A percentile compares a stretch with the other conserved stretches of the same genome.
phyloP scores from a whole-genome alignment of 768 basidiomycete species.

The Tephrocybe sp. region DNA sequence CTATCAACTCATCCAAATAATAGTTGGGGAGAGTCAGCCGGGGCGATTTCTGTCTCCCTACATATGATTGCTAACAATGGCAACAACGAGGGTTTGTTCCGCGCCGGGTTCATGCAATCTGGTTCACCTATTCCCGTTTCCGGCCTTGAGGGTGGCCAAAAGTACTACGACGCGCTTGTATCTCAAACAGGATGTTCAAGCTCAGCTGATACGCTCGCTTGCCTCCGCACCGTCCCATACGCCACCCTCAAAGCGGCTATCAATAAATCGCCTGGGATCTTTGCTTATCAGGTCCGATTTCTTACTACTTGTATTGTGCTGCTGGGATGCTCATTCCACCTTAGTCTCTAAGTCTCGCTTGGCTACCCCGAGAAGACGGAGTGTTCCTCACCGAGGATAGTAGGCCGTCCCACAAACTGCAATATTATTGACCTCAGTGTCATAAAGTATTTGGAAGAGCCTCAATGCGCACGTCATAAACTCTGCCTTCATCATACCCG shows the following conservation, averaged over 20 bases:
- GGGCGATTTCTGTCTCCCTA: constrained; percentile 50
- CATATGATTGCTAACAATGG: constrained; percentile 51
- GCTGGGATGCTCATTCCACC: background rate
- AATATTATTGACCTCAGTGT: background rate
- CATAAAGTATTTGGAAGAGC: too few species aligned
- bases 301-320: background rate
- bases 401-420: constrained; percentile 95
- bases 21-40: constrained; percentile 58
- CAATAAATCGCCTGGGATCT: constrained; percentile 40
- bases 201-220: constrained; percentile 41
- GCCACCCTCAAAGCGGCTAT: constrained; percentile 40
- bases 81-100: constrained; percentile 46
- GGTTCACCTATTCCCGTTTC: constrained; percentile 48
- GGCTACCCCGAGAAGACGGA: constrained; percentile 53
- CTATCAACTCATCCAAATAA: background rate
- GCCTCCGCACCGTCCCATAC: constrained; percentile 41
- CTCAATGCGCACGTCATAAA: constrained; percentile 83
- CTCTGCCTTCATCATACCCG: constrained; percentile 98
- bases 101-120: constrained; percentile 51
- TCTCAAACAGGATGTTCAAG: constrained; percentile 38
- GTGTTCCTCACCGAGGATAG: constrained; percentile 57
- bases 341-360: constrained; percentile 42
- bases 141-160: constrained; percentile 43
- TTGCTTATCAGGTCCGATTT: constrained; percentile 39
- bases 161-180: constrained; percentile 45